These are phyloP conservation scores for Leccinum colubrinum DNA, from an alignment of 1,284 basidiomycete genomes.

Conservation along the genomic window DNA sequence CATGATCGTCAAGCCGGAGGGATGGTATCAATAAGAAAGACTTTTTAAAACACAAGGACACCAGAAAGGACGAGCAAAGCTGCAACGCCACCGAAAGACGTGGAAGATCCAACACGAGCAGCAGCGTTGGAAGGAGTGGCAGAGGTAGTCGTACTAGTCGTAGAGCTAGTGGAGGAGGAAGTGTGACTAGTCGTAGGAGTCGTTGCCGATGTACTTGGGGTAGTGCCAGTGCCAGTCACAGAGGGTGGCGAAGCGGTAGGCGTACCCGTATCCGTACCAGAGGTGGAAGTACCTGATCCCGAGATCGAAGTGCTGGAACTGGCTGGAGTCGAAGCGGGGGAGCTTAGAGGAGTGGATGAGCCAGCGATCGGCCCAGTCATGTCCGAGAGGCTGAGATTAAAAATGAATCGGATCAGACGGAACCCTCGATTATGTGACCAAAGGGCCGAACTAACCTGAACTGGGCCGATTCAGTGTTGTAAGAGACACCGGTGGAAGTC, in stretches of 20 bases:
- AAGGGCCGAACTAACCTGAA: conserved; percentile 45
- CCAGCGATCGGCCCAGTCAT: conserved; percentile 50
- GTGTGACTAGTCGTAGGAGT: neutral
- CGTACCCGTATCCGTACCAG: neutral
- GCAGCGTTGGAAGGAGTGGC: conserved; percentile 21
- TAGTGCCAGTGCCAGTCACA: neutral
- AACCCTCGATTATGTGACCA: neutral
- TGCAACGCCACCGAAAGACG: conserved; percentile 21
- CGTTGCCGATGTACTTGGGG: conserved; percentile 5
- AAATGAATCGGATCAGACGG: conserved; percentile 8
- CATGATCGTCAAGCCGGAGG: conserved; percentile 10
- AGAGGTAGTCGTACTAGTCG: conserved; percentile 9
- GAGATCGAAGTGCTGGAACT: neutral
- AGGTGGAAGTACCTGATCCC: conserved; percentile 10
- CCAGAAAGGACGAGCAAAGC: conserved; percentile 24
- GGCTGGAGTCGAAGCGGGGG: conserved; percentile 8
- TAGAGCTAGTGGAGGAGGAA: conserved; percentile 6
- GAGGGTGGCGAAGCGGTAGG: conserved; percentile 1
- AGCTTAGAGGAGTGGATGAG: conserved; percentile 43
- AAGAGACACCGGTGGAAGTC: conserved; percentile 29
- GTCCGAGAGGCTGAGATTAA: conserved; percentile 42
- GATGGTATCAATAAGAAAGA: conserved; percentile 1
- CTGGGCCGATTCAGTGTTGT: conserved; percentile 49
- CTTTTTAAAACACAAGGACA: conserved; percentile 18
- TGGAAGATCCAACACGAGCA: conserved; percentile 18